Conservation (phyloP, 2,329 filamentous ascomycete genomes). For the Penicillium thymicola region DNA sequence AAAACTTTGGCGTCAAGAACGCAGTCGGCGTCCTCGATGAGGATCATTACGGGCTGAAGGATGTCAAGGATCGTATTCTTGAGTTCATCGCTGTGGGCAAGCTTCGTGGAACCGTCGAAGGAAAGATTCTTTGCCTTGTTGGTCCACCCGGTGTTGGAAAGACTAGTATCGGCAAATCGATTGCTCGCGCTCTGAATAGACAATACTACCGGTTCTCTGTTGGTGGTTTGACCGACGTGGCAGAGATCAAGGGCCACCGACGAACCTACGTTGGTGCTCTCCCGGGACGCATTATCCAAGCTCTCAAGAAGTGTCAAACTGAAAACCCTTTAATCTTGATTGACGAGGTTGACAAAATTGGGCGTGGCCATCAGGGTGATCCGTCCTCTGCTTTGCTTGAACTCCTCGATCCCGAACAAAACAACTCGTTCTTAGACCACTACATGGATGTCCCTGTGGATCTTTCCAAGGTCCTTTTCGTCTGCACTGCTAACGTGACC, state of each 20-base stretch:
- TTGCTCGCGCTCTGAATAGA: conserved; percentile 87
- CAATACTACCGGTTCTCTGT: conserved; percentile 99
- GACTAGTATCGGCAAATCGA: conserved; percentile 98
- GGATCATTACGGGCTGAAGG: conserved; percentile 94
- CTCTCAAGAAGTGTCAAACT: conserved; percentile 97
- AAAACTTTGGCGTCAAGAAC: conserved; percentile 94
- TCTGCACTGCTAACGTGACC: conserved; percentile 98
- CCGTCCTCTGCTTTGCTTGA: conserved; percentile 92
- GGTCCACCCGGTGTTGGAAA: conserved; percentile 97
- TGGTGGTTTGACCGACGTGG: conserved; percentile 92
- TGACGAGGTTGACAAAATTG: conserved; percentile 98
- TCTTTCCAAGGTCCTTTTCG: conserved; percentile 94
- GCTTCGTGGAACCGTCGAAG: conserved; percentile 91
- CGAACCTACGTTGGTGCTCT: conserved; percentile 94
- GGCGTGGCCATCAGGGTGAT: conserved; percentile 91
- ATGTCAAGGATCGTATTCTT: conserved; percentile 96
- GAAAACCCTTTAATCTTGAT: conserved; percentile 96
- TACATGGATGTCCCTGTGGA: conserved; percentile 99
- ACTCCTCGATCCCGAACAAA: conserved; percentile 93
- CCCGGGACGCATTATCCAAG: conserved; percentile 95
- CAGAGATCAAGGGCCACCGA: conserved; percentile 96
- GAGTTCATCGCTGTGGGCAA: conserved; percentile 99
- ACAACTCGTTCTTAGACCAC: conserved; percentile 94
- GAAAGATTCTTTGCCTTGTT: conserved; percentile 97
- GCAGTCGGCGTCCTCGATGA: conserved; percentile 89